Evolutionary conservation across 306 rosid species (phyloP).

Genomic region (Sicyos edulis): DNA sequence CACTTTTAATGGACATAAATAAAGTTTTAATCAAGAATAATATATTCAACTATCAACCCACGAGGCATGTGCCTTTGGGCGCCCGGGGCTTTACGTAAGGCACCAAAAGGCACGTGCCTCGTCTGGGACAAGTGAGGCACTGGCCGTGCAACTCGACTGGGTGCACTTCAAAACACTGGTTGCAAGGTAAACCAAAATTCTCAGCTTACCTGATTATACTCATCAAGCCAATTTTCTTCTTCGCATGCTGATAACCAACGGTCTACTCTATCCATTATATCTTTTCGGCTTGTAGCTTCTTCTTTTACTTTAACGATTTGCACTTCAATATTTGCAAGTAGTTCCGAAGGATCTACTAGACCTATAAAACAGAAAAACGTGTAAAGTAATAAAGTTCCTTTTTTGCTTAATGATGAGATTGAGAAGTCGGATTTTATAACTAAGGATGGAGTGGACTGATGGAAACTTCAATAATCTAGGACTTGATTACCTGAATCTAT

Average conservation of each 20-base stretch:
- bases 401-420: not conserved
- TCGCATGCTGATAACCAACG: slow-evolving; percentile 92
- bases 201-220: slow-evolving; percentile 70
- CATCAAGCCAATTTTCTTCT: slow-evolving; percentile 97
- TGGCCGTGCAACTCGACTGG: too few species aligned
- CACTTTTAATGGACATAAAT: too few species aligned
- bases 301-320: slow-evolving; percentile 67
- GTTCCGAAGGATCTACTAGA: slow-evolving; percentile 83
- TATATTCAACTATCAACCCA: too few species aligned
- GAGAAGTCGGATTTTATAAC: not conserved
- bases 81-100: too few species aligned
- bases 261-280: slow-evolving; percentile 76
- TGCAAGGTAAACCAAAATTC: slow-evolving; percentile 14
- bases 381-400: not conserved
- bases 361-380: slow-evolving; percentile 37
- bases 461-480: slow-evolving; percentile 11
- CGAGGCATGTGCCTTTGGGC: too few species aligned
- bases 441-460: not conserved
- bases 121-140: too few species aligned
- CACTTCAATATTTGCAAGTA: slow-evolving; percentile 72
- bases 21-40: too few species aligned
- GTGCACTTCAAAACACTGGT: not conserved
- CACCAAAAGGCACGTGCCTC: too few species aligned
- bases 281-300: slow-evolving; percentile 84
- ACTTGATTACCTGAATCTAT: slow-evolving; percentile 70